phyloP scores from a whole-genome alignment of 2,329 filamentous ascomycete species.

The Kalaharituber pfeilii region DNA sequence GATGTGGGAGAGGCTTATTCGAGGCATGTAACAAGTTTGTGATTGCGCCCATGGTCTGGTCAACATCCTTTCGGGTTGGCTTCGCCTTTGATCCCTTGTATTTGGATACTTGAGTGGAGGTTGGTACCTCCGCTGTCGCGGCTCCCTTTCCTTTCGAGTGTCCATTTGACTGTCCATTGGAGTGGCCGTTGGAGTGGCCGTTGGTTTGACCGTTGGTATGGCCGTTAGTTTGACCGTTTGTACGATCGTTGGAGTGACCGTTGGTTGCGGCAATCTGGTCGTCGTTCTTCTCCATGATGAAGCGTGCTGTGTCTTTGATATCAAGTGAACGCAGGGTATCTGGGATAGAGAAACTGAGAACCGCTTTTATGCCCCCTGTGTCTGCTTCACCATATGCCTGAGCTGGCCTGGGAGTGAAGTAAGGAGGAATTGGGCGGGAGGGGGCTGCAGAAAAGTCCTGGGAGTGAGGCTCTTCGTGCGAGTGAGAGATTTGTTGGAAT shows the following conservation, averaged over 20 bases:
- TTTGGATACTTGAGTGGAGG: neutral
- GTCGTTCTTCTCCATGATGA: neutral
- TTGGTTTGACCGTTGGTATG: neutral
- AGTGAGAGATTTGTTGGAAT: too few relatives aligned
- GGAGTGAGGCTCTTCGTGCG: too few relatives aligned
- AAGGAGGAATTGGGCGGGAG: too few relatives aligned
- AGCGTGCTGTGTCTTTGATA: neutral
- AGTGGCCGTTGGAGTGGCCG: neutral
- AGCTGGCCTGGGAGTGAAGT: too few relatives aligned
- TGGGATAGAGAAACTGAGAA: too few relatives aligned
- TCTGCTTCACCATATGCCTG: too few relatives aligned
- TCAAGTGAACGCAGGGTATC: too few relatives aligned
- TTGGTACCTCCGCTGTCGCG: neutral
- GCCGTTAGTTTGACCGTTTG: neutral
- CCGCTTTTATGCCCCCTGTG: too few relatives aligned
- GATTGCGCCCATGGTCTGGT: neutral
- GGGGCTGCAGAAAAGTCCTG: too few relatives aligned
- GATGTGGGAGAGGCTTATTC: slow-evolving; percentile 17
- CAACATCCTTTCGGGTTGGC: neutral
- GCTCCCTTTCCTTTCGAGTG: neutral
- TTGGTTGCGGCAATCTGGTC: neutral
- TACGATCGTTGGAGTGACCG: neutral
- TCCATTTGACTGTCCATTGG: neutral
- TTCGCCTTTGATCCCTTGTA: neutral
- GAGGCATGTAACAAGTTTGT: slow-evolving; percentile 8